phyloP scores from a whole-genome alignment of 345 rosid species.

The Ceriops zippeliana region DNA sequence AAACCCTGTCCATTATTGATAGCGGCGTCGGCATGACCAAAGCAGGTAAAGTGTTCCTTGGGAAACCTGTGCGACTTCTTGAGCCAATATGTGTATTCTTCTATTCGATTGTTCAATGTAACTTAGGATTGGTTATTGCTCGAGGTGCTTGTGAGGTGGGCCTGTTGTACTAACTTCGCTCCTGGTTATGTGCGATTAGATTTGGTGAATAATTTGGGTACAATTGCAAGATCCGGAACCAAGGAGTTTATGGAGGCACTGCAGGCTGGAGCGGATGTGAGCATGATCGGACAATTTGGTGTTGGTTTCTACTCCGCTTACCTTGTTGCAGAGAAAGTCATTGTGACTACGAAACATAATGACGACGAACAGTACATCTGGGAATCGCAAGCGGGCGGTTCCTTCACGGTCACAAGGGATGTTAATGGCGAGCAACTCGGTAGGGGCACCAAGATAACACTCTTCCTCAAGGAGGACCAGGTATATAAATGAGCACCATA shows the following conservation, averaged over 20 bases:
- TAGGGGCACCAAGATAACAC: slow-evolving; percentile 84
- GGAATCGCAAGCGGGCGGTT: slow-evolving; percentile 98
- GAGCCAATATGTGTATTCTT: background rate
- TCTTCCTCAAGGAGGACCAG: slow-evolving; percentile 82
- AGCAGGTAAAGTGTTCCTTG: slow-evolving; percentile 41
- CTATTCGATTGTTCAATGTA: background rate
- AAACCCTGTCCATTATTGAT: slow-evolving; percentile 66
- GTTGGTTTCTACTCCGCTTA: slow-evolving; percentile 97
- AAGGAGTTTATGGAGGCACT: slow-evolving; percentile 93
- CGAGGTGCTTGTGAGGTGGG: background rate
- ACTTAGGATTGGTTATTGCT: background rate
- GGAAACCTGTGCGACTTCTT: too few species aligned
- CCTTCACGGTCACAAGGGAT: slow-evolving; percentile 80
- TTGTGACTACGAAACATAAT: slow-evolving; percentile 76
- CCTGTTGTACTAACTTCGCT: background rate
- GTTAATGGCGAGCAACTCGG: slow-evolving; percentile 71
- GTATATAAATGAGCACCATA: slow-evolving; percentile 13
- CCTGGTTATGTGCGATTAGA: slow-evolving; percentile 22
- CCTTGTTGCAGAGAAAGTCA: slow-evolving; percentile 76
- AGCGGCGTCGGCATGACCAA: slow-evolving; percentile 89
- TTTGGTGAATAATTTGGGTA: slow-evolving; percentile 83
- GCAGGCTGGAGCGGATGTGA: slow-evolving; percentile 91
- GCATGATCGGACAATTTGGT: slow-evolving; percentile 93
- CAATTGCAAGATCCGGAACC: slow-evolving; percentile 89
- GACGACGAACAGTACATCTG: slow-evolving; percentile 82